Base-by-base conservation (phyloP, 345 rosid species). In the Corchorus olitorius region DNA sequence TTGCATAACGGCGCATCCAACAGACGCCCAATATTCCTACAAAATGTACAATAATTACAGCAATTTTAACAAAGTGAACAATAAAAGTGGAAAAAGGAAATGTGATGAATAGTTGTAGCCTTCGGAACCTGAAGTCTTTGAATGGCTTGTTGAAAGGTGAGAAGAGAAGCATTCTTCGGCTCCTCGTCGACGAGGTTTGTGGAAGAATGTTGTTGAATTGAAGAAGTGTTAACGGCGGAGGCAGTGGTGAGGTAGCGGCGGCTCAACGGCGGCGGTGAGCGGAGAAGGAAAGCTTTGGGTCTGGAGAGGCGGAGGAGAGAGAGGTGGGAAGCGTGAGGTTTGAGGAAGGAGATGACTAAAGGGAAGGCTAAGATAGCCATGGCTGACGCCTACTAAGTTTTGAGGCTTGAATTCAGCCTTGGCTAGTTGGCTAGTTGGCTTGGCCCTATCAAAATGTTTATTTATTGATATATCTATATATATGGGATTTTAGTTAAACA, bases 21-120 rank as follows among this genome's bases (percentile, higher is more conserved):
- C 98, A 14, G 99, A 95, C 67, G 97, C 97, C 99, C 99, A 95
- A 80, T 95, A 93, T 79, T 95, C 96, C 97, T 94, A 70, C 53
- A 77, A 53, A 76, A 67, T 35, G 53, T n/a, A 39, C 20, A 49
- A 63, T 9, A 48, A 79, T 37, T 37, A 49, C 37, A 35, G 43
- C 14, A 6, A 46, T 54, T n/a, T 6, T 10, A 37, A n/a, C 14
- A 68, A 22, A 56, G 59, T 16, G 4, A 45, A 45, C 9, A 45
- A 48, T 19, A 20, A 73, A 22, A 53, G 19, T 20, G 46, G 13
- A 49, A 52, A 9, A 22, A 19, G 22, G 75, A 41, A 52, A 8
- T 0, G 13, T 39, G 2, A 65, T 4, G 4, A 6, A 39, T 39
- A 39, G 67, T 9, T 52, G 19, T 13, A 54, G 37, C 54, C 63